These are phyloP conservation scores for Vachellia pachyceras DNA, from an alignment of 306 rosid species.

Conservation along the genomic window DNA sequence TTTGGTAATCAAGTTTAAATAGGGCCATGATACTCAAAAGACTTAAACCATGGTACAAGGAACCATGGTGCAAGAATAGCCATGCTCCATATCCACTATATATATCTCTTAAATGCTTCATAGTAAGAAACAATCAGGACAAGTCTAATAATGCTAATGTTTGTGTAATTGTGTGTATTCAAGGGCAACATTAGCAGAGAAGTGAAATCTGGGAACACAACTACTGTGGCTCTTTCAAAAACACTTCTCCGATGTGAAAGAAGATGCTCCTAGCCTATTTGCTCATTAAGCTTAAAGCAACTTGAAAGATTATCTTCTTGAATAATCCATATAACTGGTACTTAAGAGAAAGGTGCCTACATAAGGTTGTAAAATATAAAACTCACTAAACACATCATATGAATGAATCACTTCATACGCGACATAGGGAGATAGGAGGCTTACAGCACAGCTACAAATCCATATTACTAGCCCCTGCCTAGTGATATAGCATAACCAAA, in stretches of 20 bases:
- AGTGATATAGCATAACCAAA: constrained; percentile 17
- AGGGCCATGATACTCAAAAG: constrained; percentile 66
- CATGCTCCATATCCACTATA: constrained; percentile 81
- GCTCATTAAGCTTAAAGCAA: constrained; percentile 72
- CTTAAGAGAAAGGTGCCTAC: constrained; percentile 97
- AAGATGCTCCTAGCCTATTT: constrained; percentile 75
- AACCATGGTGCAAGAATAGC: constrained; percentile 94
- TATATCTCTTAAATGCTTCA: constrained; percentile 87
- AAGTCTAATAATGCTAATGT: constrained; percentile 30
- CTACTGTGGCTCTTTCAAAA: constrained; percentile 77
- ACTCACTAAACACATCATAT: constrained; percentile 69
- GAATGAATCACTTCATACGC: constrained; percentile 19
- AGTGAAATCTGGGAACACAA: constrained; percentile 93
- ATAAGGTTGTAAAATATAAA: constrained; percentile 95
- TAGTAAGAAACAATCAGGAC: constrained; percentile 34
- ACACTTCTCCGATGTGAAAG: constrained; percentile 82
- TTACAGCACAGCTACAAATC: constrained; percentile 23
- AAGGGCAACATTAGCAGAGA: constrained; percentile 67
- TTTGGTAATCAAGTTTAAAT: constrained; percentile 11
- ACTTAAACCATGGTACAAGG: constrained; percentile 95
- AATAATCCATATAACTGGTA: constrained; percentile 94
- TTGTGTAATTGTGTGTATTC: not conserved
- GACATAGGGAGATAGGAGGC: constrained; percentile 33
- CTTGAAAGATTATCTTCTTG: constrained; percentile 87
- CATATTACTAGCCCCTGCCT: constrained; percentile 8